Evolutionary conservation across 164 flowering plant genomes (phyloP), one percentile per base, ranked within the genome.

Genomic region (Litsea cubeba): DNA sequence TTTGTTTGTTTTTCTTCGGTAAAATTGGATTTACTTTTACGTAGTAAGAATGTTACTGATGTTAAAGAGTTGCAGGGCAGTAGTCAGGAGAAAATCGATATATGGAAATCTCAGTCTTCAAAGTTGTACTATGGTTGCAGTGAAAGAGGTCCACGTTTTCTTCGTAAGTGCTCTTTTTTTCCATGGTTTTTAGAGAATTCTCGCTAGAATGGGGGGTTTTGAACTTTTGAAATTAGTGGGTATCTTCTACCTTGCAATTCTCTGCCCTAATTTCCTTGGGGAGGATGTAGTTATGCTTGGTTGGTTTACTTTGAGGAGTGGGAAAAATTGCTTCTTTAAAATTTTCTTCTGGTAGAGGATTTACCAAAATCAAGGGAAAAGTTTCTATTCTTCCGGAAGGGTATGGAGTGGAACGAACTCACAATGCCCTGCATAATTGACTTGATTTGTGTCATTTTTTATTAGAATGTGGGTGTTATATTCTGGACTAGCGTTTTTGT

Each of bases 21-120:
- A 30, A 30, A 30, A 30, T 30, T 30, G 5, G 35, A 30, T 30
- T 30, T 30, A 51, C 22, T 17, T 69, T 25, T 11, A 30, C 35
- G 5, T 68, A 15, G n/a, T n/a, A n/a, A n/a, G 14, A 68, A 6
- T 54, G 25, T 24, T 23, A 40, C 68, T 35, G 30, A 12, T 72
- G 35, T 35, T 17, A 63, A 62, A 32, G 68, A 25, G 12, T 32
- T 68, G 57, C 80, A 82, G 85, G 79, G 35, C 46, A 60, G 70
- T 25, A 30, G 74, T 70, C 74, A 73, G 60, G 84, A 62, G 30
- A 83, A 80, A 50, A 84, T 93, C 80, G 86, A 90, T 85, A 86
- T 93, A 68, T 95, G 99, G 99, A 88, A 93, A 79, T 93, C 99
- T 32, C 81, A 84, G 54, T 81, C 82, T 77, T 83, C 98, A 14